phyloP scores from a whole-genome alignment of 192 early-diverging fungal genomes.

The Oehlia diaphana region DNA sequence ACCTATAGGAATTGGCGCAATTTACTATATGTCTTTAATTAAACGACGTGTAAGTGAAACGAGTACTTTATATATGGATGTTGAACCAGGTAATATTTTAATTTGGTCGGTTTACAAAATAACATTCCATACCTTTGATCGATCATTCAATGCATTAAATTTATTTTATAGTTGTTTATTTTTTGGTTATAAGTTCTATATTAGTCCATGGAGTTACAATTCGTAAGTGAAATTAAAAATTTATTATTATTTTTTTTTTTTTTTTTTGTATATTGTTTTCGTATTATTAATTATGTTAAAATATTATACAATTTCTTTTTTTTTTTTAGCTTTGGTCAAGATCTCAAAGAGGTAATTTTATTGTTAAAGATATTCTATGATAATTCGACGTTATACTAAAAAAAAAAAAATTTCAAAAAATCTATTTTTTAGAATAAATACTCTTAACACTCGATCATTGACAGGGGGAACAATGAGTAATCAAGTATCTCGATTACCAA shows the following conservation, averaged over 20 bases:
- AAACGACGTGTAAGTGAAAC: neutral
- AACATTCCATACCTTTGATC: too few species aligned
- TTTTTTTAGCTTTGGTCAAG: neutral
- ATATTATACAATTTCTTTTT: neutral
- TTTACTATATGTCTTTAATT: neutral
- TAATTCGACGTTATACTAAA: too few species aligned
- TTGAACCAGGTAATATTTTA: constrained; percentile 14
- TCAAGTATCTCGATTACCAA: constrained; percentile 13
- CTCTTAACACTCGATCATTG: constrained; percentile 15
- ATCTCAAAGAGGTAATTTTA: neutral
- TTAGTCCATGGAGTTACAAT: constrained; percentile 49
- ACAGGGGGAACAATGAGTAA: neutral
- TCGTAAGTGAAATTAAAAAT: neutral
- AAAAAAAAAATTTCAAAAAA: too few species aligned
- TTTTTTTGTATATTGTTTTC: neutral
- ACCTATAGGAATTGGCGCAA: constrained; percentile 43
- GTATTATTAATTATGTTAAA: too few species aligned
- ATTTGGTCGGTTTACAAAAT: too few species aligned
- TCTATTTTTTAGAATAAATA: constrained; percentile 5
- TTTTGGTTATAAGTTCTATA: constrained; percentile 47
- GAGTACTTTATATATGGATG: neutral
- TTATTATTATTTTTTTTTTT: neutral
- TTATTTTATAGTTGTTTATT: constrained; percentile 25
- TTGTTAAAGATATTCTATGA: neutral
- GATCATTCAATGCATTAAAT: constrained; percentile 26